Base-by-base conservation (phyloP, 192 early-diverging fungal species). In the Phlyctochytrium planicorne region DNA sequence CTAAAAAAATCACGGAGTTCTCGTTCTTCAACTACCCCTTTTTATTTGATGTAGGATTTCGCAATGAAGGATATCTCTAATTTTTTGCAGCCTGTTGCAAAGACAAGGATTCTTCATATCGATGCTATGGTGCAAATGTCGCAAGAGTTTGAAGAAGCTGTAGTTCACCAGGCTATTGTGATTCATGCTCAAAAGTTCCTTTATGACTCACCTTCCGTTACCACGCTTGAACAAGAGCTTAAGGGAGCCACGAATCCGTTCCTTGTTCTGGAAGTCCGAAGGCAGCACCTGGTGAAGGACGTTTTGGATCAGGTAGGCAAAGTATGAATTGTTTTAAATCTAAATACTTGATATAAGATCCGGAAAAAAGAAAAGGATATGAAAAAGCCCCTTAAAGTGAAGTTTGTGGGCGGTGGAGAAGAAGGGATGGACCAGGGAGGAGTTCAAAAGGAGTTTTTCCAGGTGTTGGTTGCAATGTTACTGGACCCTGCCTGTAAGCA, bases 351-450 rank as follows among this genome's bases (percentile, higher is more conserved):
- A 66, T 67, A 0, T 12, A 35, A 80, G 77, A 57, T 81, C 25
- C 73, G 74, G 0, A 80, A 74, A 30, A 89, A 89, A 53, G 79
- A 75, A 50, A 53, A 64, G 0, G 90, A 90, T 60, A 68, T 93
- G 2, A 91, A 92, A 66, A 91, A 92, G 34, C 92, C 92, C 1
- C 81, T 94, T 30, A 91, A 91, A 66, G 89, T 95, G 29, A 83
- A 86, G 52, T 98, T 96, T 78, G 85, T 93, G 0, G 89, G 87
- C 23, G 89, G 91, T 37, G 93, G 93, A 27, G 95, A 98, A 67
- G 91, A 94, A 72, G 95, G 94, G 4, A 88, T 92, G 82, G 95
- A 98, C 66, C 91, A 94, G 82, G 95, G 95, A 63, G 96, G 96
- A 31, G 93, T 98, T 20, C 94, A 95, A 40, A 98, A 98, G 76